Conservation (phyloP, 208 protist genomes). For the Trypanosoma caninum region DNA sequence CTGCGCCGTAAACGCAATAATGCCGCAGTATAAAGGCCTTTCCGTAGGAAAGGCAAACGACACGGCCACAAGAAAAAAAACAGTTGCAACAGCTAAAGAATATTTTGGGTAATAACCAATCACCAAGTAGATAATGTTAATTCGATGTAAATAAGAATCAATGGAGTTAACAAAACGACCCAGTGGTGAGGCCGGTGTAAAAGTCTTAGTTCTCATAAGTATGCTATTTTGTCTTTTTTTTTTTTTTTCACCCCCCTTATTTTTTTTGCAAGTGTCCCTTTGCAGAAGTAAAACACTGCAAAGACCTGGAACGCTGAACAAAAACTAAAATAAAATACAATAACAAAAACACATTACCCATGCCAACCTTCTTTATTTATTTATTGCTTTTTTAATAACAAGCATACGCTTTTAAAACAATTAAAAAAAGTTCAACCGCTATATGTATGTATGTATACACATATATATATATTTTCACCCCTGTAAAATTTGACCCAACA, state of each 20-base stretch:
- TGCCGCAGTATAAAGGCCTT: background rate
- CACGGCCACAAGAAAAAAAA: constrained; percentile 9
- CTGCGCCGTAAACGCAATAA: constrained; percentile 2
- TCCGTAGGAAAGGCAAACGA: constrained; percentile 10
- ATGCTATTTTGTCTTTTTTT: too few relatives aligned
- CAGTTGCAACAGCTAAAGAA: constrained; percentile 1
- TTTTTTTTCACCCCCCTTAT: background rate
- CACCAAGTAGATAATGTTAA: constrained; percentile 16
- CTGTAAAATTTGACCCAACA: too few relatives aligned
- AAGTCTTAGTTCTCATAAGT: too few relatives aligned
- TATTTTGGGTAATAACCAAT: constrained; percentile 15
- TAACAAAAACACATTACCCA: background rate
- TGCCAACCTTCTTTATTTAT: background rate
- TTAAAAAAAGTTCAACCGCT: too few relatives aligned
- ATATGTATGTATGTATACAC: too few relatives aligned
- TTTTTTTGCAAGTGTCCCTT: background rate
- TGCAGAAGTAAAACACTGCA: too few relatives aligned
- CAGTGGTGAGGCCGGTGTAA: background rate
- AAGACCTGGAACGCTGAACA: too few relatives aligned
- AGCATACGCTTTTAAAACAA: too few relatives aligned
- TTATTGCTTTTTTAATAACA: too few relatives aligned
- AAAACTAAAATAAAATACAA: too few relatives aligned
- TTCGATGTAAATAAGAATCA: constrained; percentile 19
- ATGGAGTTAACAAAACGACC: constrained; percentile 5
- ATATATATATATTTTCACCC: too few relatives aligned